Evolutionary conservation across 2,329 filamentous ascomycete genomes (phyloP), one percentile per base, ranked within the genome.

Genomic region (Chaetomiaceae sp.): DNA sequence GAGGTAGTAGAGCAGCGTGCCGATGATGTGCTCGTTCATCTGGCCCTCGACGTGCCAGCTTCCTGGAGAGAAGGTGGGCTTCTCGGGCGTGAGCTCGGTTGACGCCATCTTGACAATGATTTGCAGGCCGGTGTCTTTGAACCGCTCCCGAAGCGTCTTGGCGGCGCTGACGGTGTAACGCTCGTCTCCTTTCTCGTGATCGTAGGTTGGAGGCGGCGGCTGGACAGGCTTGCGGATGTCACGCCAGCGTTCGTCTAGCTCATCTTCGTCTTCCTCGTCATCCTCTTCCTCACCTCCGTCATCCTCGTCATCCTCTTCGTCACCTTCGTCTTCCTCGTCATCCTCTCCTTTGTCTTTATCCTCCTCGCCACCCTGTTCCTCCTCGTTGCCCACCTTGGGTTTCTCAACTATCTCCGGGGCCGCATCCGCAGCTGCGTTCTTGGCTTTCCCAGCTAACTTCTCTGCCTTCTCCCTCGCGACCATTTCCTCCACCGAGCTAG

Each of bases 101-200:
- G 73, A 76, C 1, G 78, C 73, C 55, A 87, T 68, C 60, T 85
- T 85, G 27, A 85, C 74, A 44, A 86, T 81, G 30, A 86, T 64
- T 57, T 87, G 83, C 2, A 86, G 60, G 2, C 76, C 74, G 4
- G 63, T 61, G 0, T 70, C 58, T 7, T 62, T 55, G 51, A 64
- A 66, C 21, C 43, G 48, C 8, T 62, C 40, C 7, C 55, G 43
- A 13, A 66, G 54, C 17, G 45, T 49, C 9, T 55, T 17, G 17
- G 1, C 5, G 5, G 25, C 50, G 21, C 38, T 6, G 23, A 45
- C 35, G 12, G 39, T 35, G 47, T 57, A 60, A 12, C 61, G n/a
- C n/a, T n/a, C 58, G 23, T 54, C 49, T 14, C 21, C 5, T 17
- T 46, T 44, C 6, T 16, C 2, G 20, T 17, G n/a, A 13, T 58